Evolutionary conservation across 345 rosid genomes (phyloP), one percentile per base, ranked within the genome.

Genomic region (Pseudoturritis turrita): DNA sequence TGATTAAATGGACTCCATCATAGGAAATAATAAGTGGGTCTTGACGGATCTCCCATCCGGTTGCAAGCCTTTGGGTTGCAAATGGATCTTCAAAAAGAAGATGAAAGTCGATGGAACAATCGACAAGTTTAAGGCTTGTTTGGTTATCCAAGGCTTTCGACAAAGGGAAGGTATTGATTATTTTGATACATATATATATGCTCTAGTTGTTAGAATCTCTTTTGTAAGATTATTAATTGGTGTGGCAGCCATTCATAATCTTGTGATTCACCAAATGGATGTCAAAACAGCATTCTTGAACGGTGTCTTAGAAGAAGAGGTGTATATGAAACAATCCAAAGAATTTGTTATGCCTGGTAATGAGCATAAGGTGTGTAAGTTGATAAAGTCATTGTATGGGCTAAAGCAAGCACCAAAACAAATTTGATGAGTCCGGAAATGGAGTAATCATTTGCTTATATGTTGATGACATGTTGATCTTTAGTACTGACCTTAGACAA

Each of bases 181-280:
- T n/a, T n/a, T n/a, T n/a, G n/a, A n/a, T n/a, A n/a, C n/a, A n/a
- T n/a, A n/a, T n/a, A n/a, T n/a, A n/a, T n/a, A n/a, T n/a, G n/a
- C n/a, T n/a, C n/a, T n/a, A n/a, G n/a, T n/a, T n/a, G n/a, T n/a
- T n/a, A n/a, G n/a, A n/a, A n/a, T n/a, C n/a, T n/a, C n/a, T n/a
- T n/a, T 29, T 10, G 43, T 68, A 37, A 54, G 40, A 19, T 18
- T 55, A 26, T 31, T 49, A 1, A 47, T 28, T 33, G 29, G 0
- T 46, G 9, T 46, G 7, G 11, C 46, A 1, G 10, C 18, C 0
- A 31, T 65, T 3, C 0, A 33, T 23, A 9, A 65, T 5, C 29
- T 65, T 47, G 19, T 23, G 36, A 50, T 65, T 5, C 58, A 65
- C 14, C 45, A 65, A 65, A 65, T 65, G 49, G 47, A 62, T 43